These are phyloP conservation scores for Nicotiana otophora DNA, from an alignment of 257 asterid species.

Conservation along the genomic window DNA sequence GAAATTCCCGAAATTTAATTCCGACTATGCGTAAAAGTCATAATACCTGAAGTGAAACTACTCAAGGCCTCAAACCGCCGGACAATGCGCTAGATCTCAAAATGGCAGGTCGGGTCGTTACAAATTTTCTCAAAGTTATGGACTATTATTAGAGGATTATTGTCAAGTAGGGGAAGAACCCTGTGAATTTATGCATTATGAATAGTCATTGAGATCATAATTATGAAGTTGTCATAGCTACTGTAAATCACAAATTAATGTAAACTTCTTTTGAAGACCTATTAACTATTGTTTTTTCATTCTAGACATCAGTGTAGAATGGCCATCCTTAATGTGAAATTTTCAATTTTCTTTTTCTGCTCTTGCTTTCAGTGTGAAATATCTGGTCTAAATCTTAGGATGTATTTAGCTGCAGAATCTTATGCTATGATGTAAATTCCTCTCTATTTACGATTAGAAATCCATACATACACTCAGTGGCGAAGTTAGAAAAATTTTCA, in stretches of 20 bases:
- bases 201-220: neutral
- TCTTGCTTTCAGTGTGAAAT: neutral
- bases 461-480: too few species aligned
- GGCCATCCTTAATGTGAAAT: too few species aligned
- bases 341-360: neutral
- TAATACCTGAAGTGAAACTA: too few species aligned
- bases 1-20: too few species aligned
- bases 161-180: neutral
- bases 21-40: too few species aligned
- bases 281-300: neutral
- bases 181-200: neutral
- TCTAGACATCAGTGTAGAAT: neutral
- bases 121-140: neutral
- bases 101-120: too few species aligned
- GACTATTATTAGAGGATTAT: too few species aligned
- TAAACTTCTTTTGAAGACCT: neutral
- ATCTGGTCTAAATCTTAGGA: neutral
- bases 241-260: neutral
- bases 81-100: too few species aligned
- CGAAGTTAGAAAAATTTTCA: too few species aligned
- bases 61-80: too few species aligned
- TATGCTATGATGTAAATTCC: neutral
- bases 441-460: neutral
- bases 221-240: neutral
- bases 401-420: neutral